Evolutionary conservation across 257 asterid genomes (phyloP).

Genomic region (Osmanthus fragrans): DNA sequence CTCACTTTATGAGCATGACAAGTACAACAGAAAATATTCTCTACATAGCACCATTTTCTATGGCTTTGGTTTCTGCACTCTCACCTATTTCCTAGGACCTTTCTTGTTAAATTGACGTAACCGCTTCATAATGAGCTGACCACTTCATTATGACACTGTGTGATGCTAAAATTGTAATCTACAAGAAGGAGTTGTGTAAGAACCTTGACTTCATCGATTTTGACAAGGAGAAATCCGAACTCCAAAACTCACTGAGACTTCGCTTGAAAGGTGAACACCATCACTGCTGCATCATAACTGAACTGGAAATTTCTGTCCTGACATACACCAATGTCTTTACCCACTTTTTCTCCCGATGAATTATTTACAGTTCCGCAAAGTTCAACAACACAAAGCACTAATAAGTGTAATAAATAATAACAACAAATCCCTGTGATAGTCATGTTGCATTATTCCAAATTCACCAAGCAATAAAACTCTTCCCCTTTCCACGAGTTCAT

Average conservation of each 20-base stretch:
- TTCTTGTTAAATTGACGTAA: not conserved
- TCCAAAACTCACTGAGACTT: not conserved
- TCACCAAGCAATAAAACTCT: not conserved
- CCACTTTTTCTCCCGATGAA: not conserved
- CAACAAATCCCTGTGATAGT: not conserved
- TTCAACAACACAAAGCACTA: not conserved
- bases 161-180: constrained; percentile 1
- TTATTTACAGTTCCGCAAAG: not conserved
- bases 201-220: not conserved
- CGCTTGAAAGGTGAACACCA: not conserved
- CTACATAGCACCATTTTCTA: not conserved
- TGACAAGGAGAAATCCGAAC: not conserved
- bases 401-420: not conserved
- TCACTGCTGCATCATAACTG: not conserved
- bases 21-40: not conserved
- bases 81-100: not conserved
- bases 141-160: not conserved
- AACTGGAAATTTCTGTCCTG: not conserved
- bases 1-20: not conserved
- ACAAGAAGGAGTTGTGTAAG: not conserved
- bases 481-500: not conserved
- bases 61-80: not conserved
- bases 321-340: not conserved
- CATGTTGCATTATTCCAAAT: not conserved
- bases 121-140: not conserved